Percentiles rank a stretch among this genome's conserved stretches.
phyloP scores from a whole-genome alignment of 495 filamentous ascomycete genomes.

The Acidiella bohemica region DNA sequence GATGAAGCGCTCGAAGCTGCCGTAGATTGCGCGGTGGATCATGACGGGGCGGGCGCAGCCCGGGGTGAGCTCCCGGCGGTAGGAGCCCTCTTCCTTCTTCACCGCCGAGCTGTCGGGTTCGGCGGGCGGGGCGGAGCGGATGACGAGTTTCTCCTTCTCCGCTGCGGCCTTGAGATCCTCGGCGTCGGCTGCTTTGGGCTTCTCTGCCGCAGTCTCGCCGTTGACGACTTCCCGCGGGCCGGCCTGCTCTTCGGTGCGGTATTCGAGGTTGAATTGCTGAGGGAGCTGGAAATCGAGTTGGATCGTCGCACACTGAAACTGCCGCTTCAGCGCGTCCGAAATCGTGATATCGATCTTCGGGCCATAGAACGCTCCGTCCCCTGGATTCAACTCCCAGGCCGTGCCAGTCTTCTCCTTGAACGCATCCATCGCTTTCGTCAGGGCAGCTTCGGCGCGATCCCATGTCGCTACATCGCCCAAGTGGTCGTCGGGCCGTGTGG shows the following conservation, averaged over 20 bases:
- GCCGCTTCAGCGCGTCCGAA: conserved; percentile 60
- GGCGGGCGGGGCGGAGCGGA: conserved; percentile 16
- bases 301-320: conserved; percentile 89
- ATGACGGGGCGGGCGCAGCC: conserved; percentile 89
- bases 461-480: conserved; percentile 78
- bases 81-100: conserved; percentile 16
- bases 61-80: conserved; percentile 38
- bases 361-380: conserved; percentile 95
- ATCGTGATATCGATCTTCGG: conserved; percentile 93
- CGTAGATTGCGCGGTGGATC: conserved; percentile 91
- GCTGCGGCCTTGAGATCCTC: conserved; percentile 28
- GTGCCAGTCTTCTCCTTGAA: conserved; percentile 53
- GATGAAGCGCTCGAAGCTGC: conserved; percentile 87
- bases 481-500: conserved; percentile 84
- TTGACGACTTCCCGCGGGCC: conserved; percentile 15
- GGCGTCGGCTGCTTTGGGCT: conserved; percentile 24
- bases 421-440: conserved; percentile 62
- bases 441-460: conserved; percentile 68
- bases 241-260: conserved; percentile 50
- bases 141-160: conserved; percentile 21
- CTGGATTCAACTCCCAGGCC: conserved; percentile 77
- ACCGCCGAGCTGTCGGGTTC: conserved; percentile 18
- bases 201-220: conserved; percentile 29
- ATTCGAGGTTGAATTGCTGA: conserved; percentile 69
- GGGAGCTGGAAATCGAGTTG: conserved; percentile 95